Evolutionary conservation across 2,329 filamentous ascomycete genomes (phyloP).

Genomic region (Claviceps sp.): DNA sequence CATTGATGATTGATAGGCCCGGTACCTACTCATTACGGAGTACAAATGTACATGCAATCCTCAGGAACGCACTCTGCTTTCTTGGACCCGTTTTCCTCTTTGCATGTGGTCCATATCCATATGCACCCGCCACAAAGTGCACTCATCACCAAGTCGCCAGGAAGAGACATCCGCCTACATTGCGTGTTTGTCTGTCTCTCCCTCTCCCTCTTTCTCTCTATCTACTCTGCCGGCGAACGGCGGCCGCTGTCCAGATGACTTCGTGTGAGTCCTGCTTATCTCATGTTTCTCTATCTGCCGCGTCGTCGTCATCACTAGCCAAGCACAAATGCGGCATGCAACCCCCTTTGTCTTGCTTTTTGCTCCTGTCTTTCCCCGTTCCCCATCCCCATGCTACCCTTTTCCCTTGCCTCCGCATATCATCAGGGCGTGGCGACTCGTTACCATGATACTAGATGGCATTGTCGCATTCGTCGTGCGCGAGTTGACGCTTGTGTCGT

Average conservation of each 20-base stretch:
- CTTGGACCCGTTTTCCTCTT: neutral
- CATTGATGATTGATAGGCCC: no score
- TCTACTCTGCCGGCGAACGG: neutral
- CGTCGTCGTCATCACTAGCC: neutral
- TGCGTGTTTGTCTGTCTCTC: neutral
- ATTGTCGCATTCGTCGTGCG: no score
- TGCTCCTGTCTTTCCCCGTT: neutral
- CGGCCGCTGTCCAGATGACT: neutral
- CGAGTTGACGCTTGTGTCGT: no score
- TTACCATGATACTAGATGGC: neutral
- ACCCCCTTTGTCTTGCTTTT: neutral
- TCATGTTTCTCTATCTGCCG: neutral
- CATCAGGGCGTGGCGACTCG: neutral
- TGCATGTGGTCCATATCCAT: neutral
- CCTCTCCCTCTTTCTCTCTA: neutral
- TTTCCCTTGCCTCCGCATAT: neutral
- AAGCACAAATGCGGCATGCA: neutral
- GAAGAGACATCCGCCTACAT: neutral
- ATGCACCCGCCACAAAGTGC: neutral
- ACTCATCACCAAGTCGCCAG: neutral
- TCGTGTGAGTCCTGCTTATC: slow-evolving; percentile 1
- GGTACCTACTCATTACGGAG: no score
- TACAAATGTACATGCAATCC: neutral
- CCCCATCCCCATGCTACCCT: neutral
- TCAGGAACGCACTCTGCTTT: neutral